These are phyloP conservation scores for Neurospora hispaniola DNA, from an alignment of 495 filamentous ascomycete species.

Conservation along the genomic window DNA sequence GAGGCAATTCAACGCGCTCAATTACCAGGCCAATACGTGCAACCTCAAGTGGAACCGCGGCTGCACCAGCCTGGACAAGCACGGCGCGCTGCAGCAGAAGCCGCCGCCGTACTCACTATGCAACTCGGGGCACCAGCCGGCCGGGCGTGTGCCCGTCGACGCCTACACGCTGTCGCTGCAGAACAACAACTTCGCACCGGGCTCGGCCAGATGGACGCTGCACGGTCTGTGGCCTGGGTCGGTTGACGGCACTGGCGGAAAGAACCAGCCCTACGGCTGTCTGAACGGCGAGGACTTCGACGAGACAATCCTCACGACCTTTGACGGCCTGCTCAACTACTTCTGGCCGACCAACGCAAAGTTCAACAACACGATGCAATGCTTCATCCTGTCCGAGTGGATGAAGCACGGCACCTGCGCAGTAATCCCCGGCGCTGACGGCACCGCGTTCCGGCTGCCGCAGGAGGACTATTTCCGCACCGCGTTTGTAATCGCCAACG, in stretches of 20 bases:
- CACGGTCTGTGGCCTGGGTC: slow-evolving; percentile 2
- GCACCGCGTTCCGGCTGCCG: slow-evolving; percentile 1
- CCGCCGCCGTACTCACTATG: neutral
- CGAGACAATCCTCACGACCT: neutral
- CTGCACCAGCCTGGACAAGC: neutral
- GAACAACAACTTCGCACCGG: neutral
- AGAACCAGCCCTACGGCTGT: slow-evolving; percentile 2
- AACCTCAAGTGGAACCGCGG: slow-evolving; percentile 1
- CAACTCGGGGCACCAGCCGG: neutral
- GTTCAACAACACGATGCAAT: slow-evolving; percentile 1
- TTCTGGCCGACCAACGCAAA: neutral
- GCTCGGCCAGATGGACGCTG: neutral
- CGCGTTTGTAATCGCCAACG: neutral
- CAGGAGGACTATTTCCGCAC: slow-evolving; percentile 3
- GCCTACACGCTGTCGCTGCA: slow-evolving; percentile 3
- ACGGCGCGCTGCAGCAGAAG: neutral
- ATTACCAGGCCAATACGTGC: slow-evolving; percentile 1
- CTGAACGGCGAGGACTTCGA: slow-evolving; percentile 1
- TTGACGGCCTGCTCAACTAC: neutral
- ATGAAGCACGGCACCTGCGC: slow-evolving; percentile 5
- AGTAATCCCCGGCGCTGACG: slow-evolving; percentile 1
- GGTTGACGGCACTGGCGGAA: neutral
- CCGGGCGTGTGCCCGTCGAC: neutral
- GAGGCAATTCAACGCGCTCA: neutral
- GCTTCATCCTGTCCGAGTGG: slow-evolving; percentile 4